Percentiles rank a stretch among this genome's conserved stretches.
These are phyloP conservation scores for Crucibulum parvulum DNA, from an alignment of 1,284 basidiomycete species.

Conservation along the genomic window DNA sequence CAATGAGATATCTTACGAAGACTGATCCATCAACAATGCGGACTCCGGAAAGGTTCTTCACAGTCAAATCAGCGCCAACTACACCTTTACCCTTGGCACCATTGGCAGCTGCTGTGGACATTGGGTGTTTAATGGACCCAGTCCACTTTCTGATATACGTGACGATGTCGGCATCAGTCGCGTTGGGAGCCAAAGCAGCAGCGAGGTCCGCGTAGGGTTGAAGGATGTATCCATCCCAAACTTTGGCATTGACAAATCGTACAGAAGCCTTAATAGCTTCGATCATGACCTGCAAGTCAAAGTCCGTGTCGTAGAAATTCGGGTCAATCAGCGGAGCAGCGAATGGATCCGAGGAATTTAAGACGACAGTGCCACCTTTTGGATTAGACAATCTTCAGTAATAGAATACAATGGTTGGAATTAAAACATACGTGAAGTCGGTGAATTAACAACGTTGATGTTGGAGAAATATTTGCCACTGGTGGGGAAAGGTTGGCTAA, in stretches of 20 bases:
- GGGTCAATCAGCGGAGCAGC: conserved; percentile 44
- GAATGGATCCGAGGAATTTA: conserved; percentile 39
- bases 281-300: conserved; percentile 26
- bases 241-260: conserved; percentile 29
- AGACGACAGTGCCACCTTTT: conserved; percentile 31
- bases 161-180: conserved; percentile 44
- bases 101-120: conserved; percentile 42
- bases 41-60: conserved; percentile 50
- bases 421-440: conserved; percentile 31
- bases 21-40: conserved; percentile 55
- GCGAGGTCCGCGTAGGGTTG: conserved; percentile 30
- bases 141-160: conserved; percentile 38
- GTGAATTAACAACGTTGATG: conserved; percentile 25
- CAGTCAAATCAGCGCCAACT: conserved; percentile 42
- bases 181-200: conserved; percentile 14
- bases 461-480: conserved; percentile 33
- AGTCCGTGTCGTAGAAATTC: conserved; percentile 30
- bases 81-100: conserved; percentile 18
- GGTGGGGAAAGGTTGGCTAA: conserved; percentile 10
- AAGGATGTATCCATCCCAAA: conserved; percentile 34
- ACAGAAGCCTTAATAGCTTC: conserved; percentile 27
- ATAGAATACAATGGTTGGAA: background rate
- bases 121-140: conserved; percentile 47
- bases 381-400: background rate
- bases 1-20: conserved; percentile 12